Conservation (phyloP, 208 protist species). For the Endotrypanum monterogeii region DNA sequence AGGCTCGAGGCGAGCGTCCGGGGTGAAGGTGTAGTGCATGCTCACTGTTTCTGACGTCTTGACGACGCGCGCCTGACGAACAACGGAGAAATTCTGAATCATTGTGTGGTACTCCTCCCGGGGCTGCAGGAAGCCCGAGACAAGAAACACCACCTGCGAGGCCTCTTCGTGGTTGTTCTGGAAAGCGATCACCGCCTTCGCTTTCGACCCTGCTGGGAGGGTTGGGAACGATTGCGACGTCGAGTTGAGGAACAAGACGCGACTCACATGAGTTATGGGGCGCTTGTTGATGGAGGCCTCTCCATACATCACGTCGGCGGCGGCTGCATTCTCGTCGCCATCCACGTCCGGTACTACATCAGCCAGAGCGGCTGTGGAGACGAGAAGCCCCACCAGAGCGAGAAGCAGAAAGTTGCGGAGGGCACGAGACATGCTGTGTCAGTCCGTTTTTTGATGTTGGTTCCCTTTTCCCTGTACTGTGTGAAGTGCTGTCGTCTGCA, state of each 20-base stretch:
- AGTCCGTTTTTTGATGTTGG: no score
- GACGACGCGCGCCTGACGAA: constrained; percentile 75
- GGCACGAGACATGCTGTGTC: constrained; percentile 8
- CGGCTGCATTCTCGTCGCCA: background rate
- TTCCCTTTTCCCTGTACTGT: no score
- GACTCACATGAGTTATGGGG: constrained; percentile 21
- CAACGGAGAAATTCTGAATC: constrained; percentile 90
- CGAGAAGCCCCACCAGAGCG: constrained; percentile 18
- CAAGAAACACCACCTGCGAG: constrained; percentile 55
- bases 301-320: constrained; percentile 38
- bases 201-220: constrained; percentile 51
- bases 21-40: constrained; percentile 84
- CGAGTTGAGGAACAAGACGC: constrained; percentile 65
- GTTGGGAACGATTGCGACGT: constrained; percentile 39
- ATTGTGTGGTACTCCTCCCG: constrained; percentile 38
- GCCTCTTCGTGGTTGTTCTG: constrained; percentile 53
- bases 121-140: constrained; percentile 59
- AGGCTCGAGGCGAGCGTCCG: constrained; percentile 68
- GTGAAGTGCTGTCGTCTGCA: background rate
- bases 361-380: constrained; percentile 20
- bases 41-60: constrained; percentile 58
- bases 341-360: constrained; percentile 12
- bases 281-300: constrained; percentile 12
- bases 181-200: constrained; percentile 61
- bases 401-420: constrained; percentile 24